Evolutionary conservation across 2,329 filamentous ascomycete genomes (phyloP), one percentile per base, ranked within the genome.

Genomic region (Sporothrix protearum): DNA sequence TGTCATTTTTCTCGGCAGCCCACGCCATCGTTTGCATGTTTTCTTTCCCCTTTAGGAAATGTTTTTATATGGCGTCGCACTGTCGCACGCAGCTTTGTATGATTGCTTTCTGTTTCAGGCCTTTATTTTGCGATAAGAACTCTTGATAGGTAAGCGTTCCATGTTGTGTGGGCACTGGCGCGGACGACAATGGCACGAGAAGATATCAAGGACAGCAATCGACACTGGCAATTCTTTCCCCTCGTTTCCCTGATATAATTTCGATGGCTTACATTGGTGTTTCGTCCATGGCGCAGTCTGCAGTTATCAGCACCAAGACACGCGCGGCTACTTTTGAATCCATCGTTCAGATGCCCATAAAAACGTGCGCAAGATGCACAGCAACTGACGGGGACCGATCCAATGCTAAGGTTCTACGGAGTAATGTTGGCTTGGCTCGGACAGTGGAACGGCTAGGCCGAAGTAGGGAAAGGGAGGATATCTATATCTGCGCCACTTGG

Each of bases 31-130:
- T 22, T 16, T 39, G 33, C 36, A 64, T 53, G 64, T 53, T 53
- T 68, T 51, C 64, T n/a, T 42, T 53, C 30, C 64, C n/a, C 25
- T 68, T 68, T 68, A 7, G 63, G 25, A 16, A n/a, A 42, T n/a
- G n/a, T 10, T 39, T 9, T 64, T 45, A 28, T 25, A n/a, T 45
- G 6, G 7, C 8, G 7, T 25, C 12, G 49, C 3, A 12, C 3
- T 12, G 25, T 53, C n/a, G n/a, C n/a, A n/a, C n/a, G 22, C 14
- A 22, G 59, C n/a, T n/a, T n/a, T n/a, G n/a, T n/a, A 45, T 64
- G 59, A 64, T 64, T 64, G 59, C 36, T 8, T 63, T 64, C 59
- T 64, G 22, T 14, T 64, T 64, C 45, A 19, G 59, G 28, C 25
- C 7, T 36, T 19, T 4, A 12, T 36, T 61, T 33, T 9, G 22